phyloP scores from a whole-genome alignment of 371 early-diverging fungal genomes.

The Rhizopus delemar region DNA sequence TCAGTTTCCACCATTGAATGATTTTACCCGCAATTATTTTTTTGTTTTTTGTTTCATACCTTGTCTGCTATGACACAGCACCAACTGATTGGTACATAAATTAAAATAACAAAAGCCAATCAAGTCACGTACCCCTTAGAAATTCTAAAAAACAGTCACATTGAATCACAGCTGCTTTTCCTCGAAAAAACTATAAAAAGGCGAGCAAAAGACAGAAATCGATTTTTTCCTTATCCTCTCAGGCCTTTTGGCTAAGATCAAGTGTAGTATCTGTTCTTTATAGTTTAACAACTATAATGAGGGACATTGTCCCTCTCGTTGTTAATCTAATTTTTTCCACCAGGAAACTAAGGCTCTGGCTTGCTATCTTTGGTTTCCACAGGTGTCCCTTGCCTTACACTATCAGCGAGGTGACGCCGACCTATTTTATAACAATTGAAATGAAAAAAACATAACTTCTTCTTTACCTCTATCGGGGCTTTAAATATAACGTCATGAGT shows the following conservation, averaged over 20 bases:
- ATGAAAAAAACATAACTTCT: slow-evolving; percentile 2
- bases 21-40: no score
- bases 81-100: no score
- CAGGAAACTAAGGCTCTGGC: slow-evolving; percentile 39
- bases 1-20: no score
- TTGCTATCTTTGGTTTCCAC: slow-evolving; percentile 39
- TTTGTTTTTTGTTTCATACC: no score
- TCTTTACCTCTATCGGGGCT: background rate
- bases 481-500: no score
- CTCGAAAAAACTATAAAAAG: slow-evolving; percentile 38
- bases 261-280: slow-evolving; percentile 85
- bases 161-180: background rate
- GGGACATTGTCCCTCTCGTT: slow-evolving; percentile 46
- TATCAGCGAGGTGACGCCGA: slow-evolving; percentile 43
- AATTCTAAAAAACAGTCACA: background rate
- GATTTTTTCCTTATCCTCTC: slow-evolving; percentile 57
- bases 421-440: slow-evolving; percentile 12
- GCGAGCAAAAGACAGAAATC: slow-evolving; percentile 17
- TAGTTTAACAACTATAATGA: slow-evolving; percentile 74
- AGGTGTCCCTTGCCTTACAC: slow-evolving; percentile 48
- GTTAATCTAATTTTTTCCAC: slow-evolving; percentile 63
- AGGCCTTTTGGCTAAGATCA: slow-evolving; percentile 81
- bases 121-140: background rate
- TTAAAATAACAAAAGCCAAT: background rate
- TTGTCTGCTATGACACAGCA: no score